Evolutionary conservation across 805 yeast species (phyloP), one percentile per base, ranked within the genome.

Genomic region (Starmerella ratchasimensis): DNA sequence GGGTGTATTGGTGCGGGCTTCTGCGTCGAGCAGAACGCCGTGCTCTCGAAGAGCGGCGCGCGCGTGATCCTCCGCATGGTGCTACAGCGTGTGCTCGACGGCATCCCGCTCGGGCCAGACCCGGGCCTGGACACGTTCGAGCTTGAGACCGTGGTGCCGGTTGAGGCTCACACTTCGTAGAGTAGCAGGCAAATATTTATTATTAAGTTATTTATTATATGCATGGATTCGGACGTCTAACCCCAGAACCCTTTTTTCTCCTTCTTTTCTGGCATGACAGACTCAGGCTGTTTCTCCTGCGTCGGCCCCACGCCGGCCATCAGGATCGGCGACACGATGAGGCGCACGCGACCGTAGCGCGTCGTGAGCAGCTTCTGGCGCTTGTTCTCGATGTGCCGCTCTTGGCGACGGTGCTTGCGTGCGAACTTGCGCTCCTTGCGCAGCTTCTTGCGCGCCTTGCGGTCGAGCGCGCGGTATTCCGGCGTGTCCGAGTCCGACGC

Each of bases 11-110:
- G 90, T 2, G 78, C 81, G 1, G 61, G 80, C 0, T 72, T 70
- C 37, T 90, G 98, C 59, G 72, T 74, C 39, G 98, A 90, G 57
- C 69, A 70, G 47, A 74, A 78, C 52, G 60, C 78, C 37, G 97
- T 90, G 5, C 61, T 88, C 45, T 83, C 96, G 0, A 90, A 88
- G 50, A 77, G 80, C 10, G 97, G 90, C 0, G 83, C 94, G 0
- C 59, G 70, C 11, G 65, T 88, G 2, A 72, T 88, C 5, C 50
- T 86, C 13, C 74, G 76, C 13, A 52, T 64, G 13, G 63, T 90
- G 4, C 52, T 76, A 21, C 86, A 82, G 0, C 59, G 65, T 21
- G 63, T 63, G 19, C 41, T 75, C 9, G 68, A 71, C 16, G 61
- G 62, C 4, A 45, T 59, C 10, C 54, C 58, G 2, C 41, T 41